These are phyloP conservation scores for Hyphopichia wangnamkhiaoensis DNA, from an alignment of 1,139 yeast genomes.

Conservation along the genomic window DNA sequence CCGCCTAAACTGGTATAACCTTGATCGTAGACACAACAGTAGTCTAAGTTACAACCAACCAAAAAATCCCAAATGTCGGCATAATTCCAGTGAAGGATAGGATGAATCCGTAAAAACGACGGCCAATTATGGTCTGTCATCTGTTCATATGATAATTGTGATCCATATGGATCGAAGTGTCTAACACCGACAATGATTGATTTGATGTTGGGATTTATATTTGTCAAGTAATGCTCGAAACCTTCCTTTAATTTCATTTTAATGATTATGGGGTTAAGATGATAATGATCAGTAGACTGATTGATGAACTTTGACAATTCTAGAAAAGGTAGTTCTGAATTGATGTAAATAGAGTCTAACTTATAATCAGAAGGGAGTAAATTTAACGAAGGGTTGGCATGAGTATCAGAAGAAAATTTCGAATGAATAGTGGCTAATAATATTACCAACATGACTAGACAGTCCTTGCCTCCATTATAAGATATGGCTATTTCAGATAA, in stretches of 20 bases:
- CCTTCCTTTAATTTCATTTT: slow-evolving; percentile 62
- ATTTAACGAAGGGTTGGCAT: slow-evolving; percentile 9
- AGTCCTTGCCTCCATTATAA: slow-evolving; percentile 91
- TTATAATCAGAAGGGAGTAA: slow-evolving; percentile 32
- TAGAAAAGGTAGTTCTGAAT: slow-evolving; percentile 65
- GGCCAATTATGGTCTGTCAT: slow-evolving; percentile 88
- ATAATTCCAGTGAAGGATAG: slow-evolving; percentile 80
- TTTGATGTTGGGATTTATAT: slow-evolving; percentile 46
- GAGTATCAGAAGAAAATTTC: slow-evolving; percentile 15
- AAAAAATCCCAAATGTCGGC: slow-evolving; percentile 76
- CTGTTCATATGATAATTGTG: slow-evolving; percentile 53
- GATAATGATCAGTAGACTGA: slow-evolving; percentile 41
- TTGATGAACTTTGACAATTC: slow-evolving; percentile 54
- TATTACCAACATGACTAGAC: slow-evolving; percentile 75
- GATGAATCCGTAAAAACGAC: slow-evolving; percentile 73
- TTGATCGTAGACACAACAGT: slow-evolving; percentile 68
- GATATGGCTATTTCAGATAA: slow-evolving; percentile 67
- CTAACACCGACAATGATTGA: slow-evolving; percentile 82
- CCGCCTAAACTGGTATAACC: slow-evolving; percentile 91
- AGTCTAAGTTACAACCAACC: slow-evolving; percentile 49
- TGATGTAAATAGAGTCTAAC: slow-evolving; percentile 65
- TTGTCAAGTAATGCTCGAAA: slow-evolving; percentile 54
- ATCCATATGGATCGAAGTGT: slow-evolving; percentile 77
- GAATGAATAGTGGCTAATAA: slow-evolving; percentile 59
- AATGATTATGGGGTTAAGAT: slow-evolving; percentile 46